Conservation (phyloP, 352 stramenopile genomes). For the Phytophthora pisi region DNA sequence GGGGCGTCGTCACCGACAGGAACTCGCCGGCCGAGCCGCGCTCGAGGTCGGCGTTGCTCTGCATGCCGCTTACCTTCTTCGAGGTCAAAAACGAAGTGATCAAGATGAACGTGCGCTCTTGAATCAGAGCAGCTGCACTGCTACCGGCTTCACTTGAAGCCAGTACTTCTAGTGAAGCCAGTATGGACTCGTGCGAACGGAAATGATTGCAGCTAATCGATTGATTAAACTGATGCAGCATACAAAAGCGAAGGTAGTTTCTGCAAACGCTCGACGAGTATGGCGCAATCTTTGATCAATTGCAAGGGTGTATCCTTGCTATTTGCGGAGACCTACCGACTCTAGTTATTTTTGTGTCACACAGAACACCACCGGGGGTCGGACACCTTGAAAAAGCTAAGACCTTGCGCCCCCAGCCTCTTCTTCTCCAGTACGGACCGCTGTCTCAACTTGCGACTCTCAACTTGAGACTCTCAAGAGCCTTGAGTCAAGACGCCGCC, state of each 20-base stretch:
- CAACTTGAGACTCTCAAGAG: background rate
- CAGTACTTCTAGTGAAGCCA: no score
- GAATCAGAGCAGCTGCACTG: slow-evolving; percentile 23
- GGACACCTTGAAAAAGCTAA: background rate
- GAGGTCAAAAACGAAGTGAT: background rate
- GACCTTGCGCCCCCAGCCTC: background rate
- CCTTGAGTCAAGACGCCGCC: background rate
- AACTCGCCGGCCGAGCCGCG: slow-evolving; percentile 13
- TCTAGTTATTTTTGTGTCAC: no score
- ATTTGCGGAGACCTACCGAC: background rate
- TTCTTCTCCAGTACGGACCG: background rate
- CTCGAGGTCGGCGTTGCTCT: slow-evolving; percentile 20
- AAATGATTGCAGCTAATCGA: background rate
- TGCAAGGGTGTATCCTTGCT: background rate
- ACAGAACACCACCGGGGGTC: no score
- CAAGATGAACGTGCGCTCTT: slow-evolving; percentile 1
- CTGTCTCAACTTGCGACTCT: background rate
- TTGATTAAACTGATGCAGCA: background rate
- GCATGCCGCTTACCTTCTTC: background rate
- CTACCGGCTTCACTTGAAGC: background rate
- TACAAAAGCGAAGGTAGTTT: background rate
- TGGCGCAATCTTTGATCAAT: background rate
- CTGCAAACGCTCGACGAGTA: background rate
- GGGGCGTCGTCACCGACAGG: slow-evolving; percentile 25
- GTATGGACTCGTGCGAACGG: background rate